phyloP scores from a whole-genome alignment of 2,329 filamentous ascomycete species.

The Microsporum audouinii region DNA sequence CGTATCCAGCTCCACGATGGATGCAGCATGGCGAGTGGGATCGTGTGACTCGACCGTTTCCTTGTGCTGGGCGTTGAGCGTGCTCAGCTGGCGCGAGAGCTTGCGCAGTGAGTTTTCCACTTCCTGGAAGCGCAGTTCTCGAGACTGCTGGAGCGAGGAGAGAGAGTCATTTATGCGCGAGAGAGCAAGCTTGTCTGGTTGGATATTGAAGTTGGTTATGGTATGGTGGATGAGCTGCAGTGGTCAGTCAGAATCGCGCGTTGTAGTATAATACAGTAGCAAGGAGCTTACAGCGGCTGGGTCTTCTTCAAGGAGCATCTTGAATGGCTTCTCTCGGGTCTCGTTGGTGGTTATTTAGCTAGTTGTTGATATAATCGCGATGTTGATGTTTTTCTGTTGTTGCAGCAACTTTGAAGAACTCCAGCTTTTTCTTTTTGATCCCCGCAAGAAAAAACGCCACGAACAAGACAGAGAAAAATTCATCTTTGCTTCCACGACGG shows the following conservation, averaged over 20 bases:
- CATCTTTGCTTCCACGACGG: no score
- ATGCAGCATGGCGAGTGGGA: conserved; percentile 64
- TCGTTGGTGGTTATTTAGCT: not conserved
- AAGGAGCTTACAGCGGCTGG: conserved; percentile 59
- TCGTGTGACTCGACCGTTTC: conserved; percentile 67
- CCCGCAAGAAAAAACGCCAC: conserved; percentile 1
- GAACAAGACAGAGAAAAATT: no score
- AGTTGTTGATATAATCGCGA: not conserved
- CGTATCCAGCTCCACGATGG: conserved; percentile 79
- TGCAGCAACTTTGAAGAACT: not conserved
- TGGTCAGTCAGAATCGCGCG: not conserved
- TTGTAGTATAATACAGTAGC: conserved; percentile 1
- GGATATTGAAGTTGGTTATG: conserved; percentile 88
- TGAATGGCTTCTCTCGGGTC: conserved; percentile 26
- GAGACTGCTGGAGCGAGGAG: conserved; percentile 69
- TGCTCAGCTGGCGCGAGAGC: conserved; percentile 63
- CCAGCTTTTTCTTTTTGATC: not conserved
- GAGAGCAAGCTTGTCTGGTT: conserved; percentile 73
- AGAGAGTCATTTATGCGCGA: conserved; percentile 75
- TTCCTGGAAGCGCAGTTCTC: conserved; percentile 63
- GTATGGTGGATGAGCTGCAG: conserved; percentile 78
- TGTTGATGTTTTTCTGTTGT: not conserved
- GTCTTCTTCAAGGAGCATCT: conserved; percentile 89
- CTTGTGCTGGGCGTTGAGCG: conserved; percentile 61
- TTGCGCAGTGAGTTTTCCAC: conserved; percentile 57